Evolutionary conservation across 352 stramenopile species (phyloP).

Genomic region (Phytophthora crassamura): DNA sequence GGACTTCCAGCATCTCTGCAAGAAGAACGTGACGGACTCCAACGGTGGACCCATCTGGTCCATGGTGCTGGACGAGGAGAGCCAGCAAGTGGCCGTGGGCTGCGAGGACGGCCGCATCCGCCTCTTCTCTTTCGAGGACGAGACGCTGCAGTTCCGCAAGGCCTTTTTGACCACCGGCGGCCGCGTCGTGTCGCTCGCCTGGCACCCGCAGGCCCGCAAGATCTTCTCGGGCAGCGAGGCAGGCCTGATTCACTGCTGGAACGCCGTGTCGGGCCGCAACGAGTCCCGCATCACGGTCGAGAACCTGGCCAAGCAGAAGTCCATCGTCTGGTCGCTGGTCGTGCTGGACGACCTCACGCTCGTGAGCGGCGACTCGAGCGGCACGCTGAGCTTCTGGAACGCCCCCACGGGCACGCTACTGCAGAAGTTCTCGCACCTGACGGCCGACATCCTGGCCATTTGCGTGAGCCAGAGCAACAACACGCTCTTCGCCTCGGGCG

Average conservation of each 20-base stretch:
- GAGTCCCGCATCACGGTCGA: constrained; percentile 87
- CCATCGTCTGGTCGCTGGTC: constrained; percentile 90
- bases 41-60: constrained; percentile 91
- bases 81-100: constrained; percentile 78
- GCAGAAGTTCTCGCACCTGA: constrained; percentile 93
- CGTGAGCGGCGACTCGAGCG: constrained; percentile 93
- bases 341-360: constrained; percentile 93
- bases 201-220: constrained; percentile 70
- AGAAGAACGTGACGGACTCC: constrained; percentile 85
- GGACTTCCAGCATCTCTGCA: constrained; percentile 71
- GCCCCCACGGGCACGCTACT: constrained; percentile 90
- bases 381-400: constrained; percentile 95
- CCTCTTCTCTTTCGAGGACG: constrained; percentile 81
- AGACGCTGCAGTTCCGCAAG: constrained; percentile 86
- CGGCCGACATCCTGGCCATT: constrained; percentile 92
- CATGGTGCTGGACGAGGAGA: constrained; percentile 73
- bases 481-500: constrained; percentile 92
- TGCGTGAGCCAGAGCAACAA: constrained; percentile 85
- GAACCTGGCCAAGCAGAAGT: constrained; percentile 76
- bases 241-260: constrained; percentile 90
- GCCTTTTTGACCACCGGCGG: constrained; percentile 77
- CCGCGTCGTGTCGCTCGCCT: constrained; percentile 87
- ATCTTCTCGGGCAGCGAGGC: constrained; percentile 90
- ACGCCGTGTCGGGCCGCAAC: constrained; percentile 77
- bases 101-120: constrained; percentile 93